Evolutionary conservation across 2,329 filamentous ascomycete species (phyloP).

Genomic region (Penicillium sp.): DNA sequence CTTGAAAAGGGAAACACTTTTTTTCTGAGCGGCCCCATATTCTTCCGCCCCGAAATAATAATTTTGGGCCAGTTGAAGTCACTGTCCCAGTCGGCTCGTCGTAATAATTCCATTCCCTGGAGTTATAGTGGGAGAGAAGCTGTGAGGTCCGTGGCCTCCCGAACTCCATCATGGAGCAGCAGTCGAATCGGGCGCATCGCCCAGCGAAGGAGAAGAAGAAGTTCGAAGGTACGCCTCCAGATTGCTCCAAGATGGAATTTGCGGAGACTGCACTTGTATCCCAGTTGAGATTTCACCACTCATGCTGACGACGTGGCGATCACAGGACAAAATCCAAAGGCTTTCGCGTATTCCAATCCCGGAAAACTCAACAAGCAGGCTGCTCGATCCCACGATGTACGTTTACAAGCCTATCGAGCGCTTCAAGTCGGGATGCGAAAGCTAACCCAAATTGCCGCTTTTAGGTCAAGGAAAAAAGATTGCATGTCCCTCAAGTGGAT

Average conservation of each 20-base stretch:
- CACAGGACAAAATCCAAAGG: constrained; percentile 79
- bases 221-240: constrained; percentile 55
- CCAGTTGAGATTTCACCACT: neutral
- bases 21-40: constrained; percentile 18
- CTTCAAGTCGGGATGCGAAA: neutral
- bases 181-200: constrained; percentile 82
- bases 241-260: constrained; percentile 12
- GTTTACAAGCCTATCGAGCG: constrained; percentile 15
- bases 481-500: constrained; percentile 96
- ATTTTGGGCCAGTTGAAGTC: constrained; percentile 32
- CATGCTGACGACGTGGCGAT: constrained; percentile 9
- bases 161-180: constrained; percentile 68
- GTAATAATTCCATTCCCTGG: constrained; percentile 18
- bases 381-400: constrained; percentile 58
- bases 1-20: constrained; percentile 15
- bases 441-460: constrained; percentile 19
- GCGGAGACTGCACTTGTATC: constrained; percentile 13
- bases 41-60: constrained; percentile 38
- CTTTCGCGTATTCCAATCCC: constrained; percentile 81
- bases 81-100: constrained; percentile 15
- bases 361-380: constrained; percentile 74
- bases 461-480: constrained; percentile 88
- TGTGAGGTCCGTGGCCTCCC: constrained; percentile 33
- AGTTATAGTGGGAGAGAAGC: constrained; percentile 21
- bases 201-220: constrained; percentile 89